Conservation (phyloP, 306 rosid species). For the Dryas drummondii region DNA sequence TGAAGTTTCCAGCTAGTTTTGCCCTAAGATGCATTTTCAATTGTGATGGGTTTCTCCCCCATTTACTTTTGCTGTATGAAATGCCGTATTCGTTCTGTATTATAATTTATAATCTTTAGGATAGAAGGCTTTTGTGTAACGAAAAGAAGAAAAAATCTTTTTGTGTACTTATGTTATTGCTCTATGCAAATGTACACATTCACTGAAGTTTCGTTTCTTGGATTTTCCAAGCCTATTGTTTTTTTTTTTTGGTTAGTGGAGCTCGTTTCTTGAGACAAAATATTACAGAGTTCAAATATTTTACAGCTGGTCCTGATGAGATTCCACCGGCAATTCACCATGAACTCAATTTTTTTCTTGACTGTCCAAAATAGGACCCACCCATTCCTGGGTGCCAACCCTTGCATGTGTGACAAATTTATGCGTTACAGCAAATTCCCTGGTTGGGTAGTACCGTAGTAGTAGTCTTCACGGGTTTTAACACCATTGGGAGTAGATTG, state of each 20-base stretch:
- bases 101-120: too few relatives aligned
- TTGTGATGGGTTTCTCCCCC: too few relatives aligned
- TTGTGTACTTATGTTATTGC: too few relatives aligned
- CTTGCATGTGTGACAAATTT: conserved; percentile 42
- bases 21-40: background rate
- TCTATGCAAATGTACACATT: too few relatives aligned
- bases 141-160: too few relatives aligned
- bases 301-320: background rate
- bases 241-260: too few relatives aligned
- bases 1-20: conserved; percentile 2
- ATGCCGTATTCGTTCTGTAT: background rate
- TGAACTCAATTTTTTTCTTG: background rate
- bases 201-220: too few relatives aligned
- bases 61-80: too few relatives aligned
- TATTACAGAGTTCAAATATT: background rate
- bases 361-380: conserved; percentile 3
- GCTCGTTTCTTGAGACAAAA: too few relatives aligned
- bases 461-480: conserved; percentile 23
- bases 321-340: background rate
- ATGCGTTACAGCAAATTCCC: conserved; percentile 31
- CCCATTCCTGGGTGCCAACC: background rate
- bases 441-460: background rate
- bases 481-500: conserved; percentile 17
- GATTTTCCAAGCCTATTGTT: too few relatives aligned
- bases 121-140: too few relatives aligned